These are phyloP conservation scores for Coleophoma crateriformis DNA, from an alignment of 2,329 filamentous ascomycete species.

Conservation along the genomic window DNA sequence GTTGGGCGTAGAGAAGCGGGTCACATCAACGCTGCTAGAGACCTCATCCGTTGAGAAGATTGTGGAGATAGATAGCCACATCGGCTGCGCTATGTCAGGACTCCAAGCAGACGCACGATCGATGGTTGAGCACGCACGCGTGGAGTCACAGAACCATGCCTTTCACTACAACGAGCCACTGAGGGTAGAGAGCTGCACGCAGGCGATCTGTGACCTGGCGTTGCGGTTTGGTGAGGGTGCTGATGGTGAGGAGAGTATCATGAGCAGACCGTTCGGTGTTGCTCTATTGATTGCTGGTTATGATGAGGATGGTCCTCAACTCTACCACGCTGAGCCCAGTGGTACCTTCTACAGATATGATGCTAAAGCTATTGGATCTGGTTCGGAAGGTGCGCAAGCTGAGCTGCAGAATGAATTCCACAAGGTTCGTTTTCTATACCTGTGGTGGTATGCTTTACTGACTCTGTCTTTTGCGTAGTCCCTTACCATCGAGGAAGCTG, in stretches of 20 bases:
- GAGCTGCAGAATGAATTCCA: slow-evolving; percentile 99
- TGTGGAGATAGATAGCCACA: slow-evolving; percentile 97
- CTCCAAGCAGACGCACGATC: slow-evolving; percentile 95
- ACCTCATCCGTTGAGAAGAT: slow-evolving; percentile 99
- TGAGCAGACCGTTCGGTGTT: slow-evolving; percentile 95
- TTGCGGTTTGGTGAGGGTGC: slow-evolving; percentile 95
- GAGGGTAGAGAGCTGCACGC: slow-evolving; percentile 94
- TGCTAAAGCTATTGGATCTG: slow-evolving; percentile 96
- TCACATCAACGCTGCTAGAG: slow-evolving; percentile 94
- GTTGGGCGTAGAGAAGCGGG: slow-evolving; percentile 97
- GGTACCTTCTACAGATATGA: slow-evolving; percentile 99
- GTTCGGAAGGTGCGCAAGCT: slow-evolving; percentile 94
- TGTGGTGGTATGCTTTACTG: slow-evolving; percentile 7
- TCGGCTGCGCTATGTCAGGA: slow-evolving; percentile 97
- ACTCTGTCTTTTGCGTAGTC: slow-evolving; percentile 46
- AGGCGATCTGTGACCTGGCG: slow-evolving; percentile 96
- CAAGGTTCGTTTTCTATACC: slow-evolving; percentile 48
- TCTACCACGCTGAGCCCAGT: slow-evolving; percentile 97
- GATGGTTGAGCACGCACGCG: slow-evolving; percentile 97
- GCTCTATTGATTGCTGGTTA: slow-evolving; percentile 94
- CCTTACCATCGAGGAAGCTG: slow-evolving; percentile 84
- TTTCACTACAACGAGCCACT: slow-evolving; percentile 98
- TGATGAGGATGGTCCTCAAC: slow-evolving; percentile 92
- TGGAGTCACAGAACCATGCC: slow-evolving; percentile 93
- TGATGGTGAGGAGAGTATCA: slow-evolving; percentile 96